Percentiles rank a stretch among this genome's conserved stretches.
phyloP scores from a whole-genome alignment of 208 protist species.

The Crithidia acanthocephali region DNA sequence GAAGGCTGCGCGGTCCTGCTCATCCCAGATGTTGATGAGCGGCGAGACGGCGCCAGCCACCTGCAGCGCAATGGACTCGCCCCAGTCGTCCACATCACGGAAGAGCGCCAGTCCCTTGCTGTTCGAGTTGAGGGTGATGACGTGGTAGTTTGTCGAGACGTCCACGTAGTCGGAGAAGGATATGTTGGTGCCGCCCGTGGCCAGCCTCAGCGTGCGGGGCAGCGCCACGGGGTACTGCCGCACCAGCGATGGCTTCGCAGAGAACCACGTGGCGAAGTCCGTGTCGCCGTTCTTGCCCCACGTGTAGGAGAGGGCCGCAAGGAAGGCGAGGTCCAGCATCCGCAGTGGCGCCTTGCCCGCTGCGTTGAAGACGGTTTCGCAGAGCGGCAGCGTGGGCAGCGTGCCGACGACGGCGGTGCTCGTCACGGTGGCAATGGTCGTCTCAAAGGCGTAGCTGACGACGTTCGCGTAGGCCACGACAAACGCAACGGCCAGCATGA shows the following conservation, averaged over 20 bases:
- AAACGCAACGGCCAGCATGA: constrained; percentile 79
- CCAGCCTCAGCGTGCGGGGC: constrained; percentile 69
- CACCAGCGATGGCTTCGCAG: constrained; percentile 50
- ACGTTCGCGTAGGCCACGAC: constrained; percentile 68
- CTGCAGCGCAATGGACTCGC: constrained; percentile 75
- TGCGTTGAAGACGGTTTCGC: constrained; percentile 57
- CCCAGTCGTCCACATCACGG: constrained; percentile 82
- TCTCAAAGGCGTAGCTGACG: constrained; percentile 55
- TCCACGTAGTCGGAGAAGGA: constrained; percentile 85
- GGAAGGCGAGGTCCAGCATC: constrained; percentile 71
- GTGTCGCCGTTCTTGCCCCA: constrained; percentile 54
- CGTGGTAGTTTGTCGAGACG: constrained; percentile 66
- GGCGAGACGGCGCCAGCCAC: constrained; percentile 68
- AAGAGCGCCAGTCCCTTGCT: constrained; percentile 76
- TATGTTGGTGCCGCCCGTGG: constrained; percentile 64
- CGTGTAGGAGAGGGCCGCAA: constrained; percentile 81
- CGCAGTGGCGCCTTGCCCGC: constrained; percentile 51
- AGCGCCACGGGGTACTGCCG: constrained; percentile 58
- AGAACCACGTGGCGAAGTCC: constrained; percentile 89
- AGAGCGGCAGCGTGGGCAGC: constrained; percentile 39
- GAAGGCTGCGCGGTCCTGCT: constrained; percentile 56
- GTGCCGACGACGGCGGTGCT: constrained; percentile 26
- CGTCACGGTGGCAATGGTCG: constrained; percentile 41
- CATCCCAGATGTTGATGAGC: constrained; percentile 76
- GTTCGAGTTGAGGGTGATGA: constrained; percentile 89